These are phyloP conservation scores for Colletotrichum ledebouriae DNA, from an alignment of 2,329 filamentous ascomycete genomes.

Conservation along the genomic window DNA sequence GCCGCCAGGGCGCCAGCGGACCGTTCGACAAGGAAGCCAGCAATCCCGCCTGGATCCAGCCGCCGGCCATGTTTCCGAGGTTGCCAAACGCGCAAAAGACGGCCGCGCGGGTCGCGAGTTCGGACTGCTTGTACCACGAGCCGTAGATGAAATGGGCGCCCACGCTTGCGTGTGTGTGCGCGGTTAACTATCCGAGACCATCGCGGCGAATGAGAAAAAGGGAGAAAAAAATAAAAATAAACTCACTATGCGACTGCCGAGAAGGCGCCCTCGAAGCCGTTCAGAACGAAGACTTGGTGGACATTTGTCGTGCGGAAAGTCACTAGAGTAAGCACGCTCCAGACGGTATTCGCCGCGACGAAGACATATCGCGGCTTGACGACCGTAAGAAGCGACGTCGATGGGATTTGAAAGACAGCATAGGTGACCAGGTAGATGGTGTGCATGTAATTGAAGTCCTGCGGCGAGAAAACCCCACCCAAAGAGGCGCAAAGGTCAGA, in stretches of 20 bases:
- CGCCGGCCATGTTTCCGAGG: slow-evolving; percentile 58
- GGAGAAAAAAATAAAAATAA: no score
- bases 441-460: slow-evolving; percentile 56
- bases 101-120: slow-evolving; percentile 56
- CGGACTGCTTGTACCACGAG: slow-evolving; percentile 59
- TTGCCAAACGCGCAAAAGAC: slow-evolving; percentile 59
- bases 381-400: slow-evolving; percentile 51
- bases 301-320: slow-evolving; percentile 58
- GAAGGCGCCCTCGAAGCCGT: slow-evolving; percentile 59
- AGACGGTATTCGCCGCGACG: slow-evolving; percentile 56
- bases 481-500: not conserved
- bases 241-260: slow-evolving; percentile 58
- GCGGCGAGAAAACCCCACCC: not conserved
- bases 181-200: slow-evolving; percentile 39
- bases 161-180: slow-evolving; percentile 44
- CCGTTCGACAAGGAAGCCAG: slow-evolving; percentile 52
- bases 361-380: slow-evolving; percentile 38
- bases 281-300: slow-evolving; percentile 59
- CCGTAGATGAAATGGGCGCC: slow-evolving; percentile 60
- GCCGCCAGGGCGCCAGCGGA: slow-evolving; percentile 56
- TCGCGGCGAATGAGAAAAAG: no score
- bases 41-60: slow-evolving; percentile 60
- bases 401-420: slow-evolving; percentile 59
- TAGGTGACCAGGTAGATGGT: slow-evolving; percentile 55
- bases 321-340: slow-evolving; percentile 59